A percentile compares a stretch with the other conserved stretches of the same genome.
These are phyloP conservation scores for Pestalotiopsis fici DNA, from an alignment of 2,329 filamentous ascomycete species.

Conservation along the genomic window DNA sequence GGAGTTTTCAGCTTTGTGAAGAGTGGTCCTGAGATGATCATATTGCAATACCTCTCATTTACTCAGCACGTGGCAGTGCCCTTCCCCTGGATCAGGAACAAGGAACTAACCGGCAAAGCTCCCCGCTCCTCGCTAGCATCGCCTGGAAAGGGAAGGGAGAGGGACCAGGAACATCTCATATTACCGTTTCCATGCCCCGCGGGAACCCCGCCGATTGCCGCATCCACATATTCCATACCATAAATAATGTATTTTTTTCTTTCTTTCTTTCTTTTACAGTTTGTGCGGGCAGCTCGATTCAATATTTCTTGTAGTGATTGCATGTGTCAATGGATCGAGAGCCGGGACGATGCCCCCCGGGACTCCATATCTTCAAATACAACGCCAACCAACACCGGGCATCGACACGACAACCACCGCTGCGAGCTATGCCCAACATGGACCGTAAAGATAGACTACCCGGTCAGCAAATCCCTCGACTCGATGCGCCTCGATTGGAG, in stretches of 20 bases:
- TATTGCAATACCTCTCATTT: neutral
- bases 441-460: neutral
- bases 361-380: neutral
- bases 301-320: neutral
- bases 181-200: neutral
- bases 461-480: neutral
- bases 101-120: neutral
- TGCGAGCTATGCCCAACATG: neutral
- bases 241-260: no score
- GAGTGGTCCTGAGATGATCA: neutral
- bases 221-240: neutral
- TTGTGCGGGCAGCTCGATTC: neutral
- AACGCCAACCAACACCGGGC: neutral
- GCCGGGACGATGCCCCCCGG: neutral
- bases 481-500: neutral
- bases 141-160: neutral
- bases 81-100: neutral
- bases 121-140: neutral
- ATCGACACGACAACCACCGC: neutral
- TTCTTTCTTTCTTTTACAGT: no score
- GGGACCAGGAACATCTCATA: neutral
- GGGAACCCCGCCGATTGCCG: neutral
- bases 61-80: neutral
- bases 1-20: neutral
- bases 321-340: neutral